Evolutionary conservation across 768 basidiomycete species (phyloP).

Genomic region (Leccinum rimulosum): DNA sequence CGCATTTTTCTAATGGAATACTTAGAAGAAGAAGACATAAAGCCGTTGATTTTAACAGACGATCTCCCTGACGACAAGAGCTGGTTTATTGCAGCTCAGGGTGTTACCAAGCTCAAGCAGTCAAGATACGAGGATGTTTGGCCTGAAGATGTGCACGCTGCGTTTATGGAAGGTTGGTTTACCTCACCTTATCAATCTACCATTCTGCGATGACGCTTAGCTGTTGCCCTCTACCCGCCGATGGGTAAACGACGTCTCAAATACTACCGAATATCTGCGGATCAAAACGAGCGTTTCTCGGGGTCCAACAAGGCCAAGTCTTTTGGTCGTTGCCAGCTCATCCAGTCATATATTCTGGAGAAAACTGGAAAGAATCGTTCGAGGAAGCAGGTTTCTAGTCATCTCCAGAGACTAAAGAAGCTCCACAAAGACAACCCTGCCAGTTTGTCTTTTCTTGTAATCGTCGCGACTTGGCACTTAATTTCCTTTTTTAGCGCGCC

Average conservation of each 20-base stretch:
- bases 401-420: conserved; percentile 38
- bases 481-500: conserved; percentile 16
- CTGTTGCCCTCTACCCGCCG: conserved; percentile 31
- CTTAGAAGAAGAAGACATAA: conserved; percentile 13
- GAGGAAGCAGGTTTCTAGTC: conserved; percentile 40
- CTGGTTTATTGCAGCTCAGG: background rate
- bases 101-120: conserved; percentile 22
- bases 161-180: conserved; percentile 36
- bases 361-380: conserved; percentile 39
- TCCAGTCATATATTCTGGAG: conserved; percentile 37
- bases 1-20: conserved; percentile 24
- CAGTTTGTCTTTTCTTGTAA: conserved; percentile 24
- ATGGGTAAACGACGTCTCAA: conserved; percentile 37
- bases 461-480: background rate
- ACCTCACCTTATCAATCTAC: background rate
- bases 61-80: conserved; percentile 7
- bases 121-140: conserved; percentile 35
- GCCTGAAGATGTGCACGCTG: conserved; percentile 35
- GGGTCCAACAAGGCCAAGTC: conserved; percentile 22
- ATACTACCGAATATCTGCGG: conserved; percentile 27
- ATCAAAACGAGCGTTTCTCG: conserved; percentile 11
- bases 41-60: conserved; percentile 11
- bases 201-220: conserved; percentile 19
- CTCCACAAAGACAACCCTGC: conserved; percentile 31
- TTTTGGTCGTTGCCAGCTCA: conserved; percentile 40